These are phyloP conservation scores for Paulownia fortunei DNA, from an alignment of 257 asterid genomes.

Conservation along the genomic window DNA sequence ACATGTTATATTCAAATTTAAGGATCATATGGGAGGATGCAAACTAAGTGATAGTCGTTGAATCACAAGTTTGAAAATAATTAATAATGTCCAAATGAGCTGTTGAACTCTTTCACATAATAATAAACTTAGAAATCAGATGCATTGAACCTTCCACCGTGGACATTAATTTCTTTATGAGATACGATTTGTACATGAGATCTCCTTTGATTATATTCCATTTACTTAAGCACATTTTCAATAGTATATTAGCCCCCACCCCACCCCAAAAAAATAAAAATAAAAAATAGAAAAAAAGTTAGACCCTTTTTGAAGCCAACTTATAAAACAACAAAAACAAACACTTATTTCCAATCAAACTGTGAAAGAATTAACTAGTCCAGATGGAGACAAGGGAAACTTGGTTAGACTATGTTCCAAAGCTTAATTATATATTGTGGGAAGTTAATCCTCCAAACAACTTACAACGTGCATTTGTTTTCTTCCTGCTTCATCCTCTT, in stretches of 20 bases:
- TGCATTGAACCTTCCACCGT: conserved; percentile 43
- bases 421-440: neutral
- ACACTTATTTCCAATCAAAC: neutral
- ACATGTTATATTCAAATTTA: neutral
- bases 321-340: neutral
- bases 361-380: neutral
- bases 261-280: neutral
- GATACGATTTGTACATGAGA: conserved; percentile 39
- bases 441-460: neutral
- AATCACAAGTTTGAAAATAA: neutral
- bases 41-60: neutral
- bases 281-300: neutral
- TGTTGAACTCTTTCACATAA: conserved; percentile 19
- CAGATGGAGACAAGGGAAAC: neutral
- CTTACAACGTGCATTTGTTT: neutral
- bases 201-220: conserved; percentile 25
- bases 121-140: conserved; percentile 17
- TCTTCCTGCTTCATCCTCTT: neutral
- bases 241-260: neutral
- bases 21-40: conserved; percentile 6
- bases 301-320: neutral
- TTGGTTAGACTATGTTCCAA: neutral
- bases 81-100: conserved; percentile 28
- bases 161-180: conserved; percentile 31
- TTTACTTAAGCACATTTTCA: neutral